Evolutionary conservation across 306 rosid genomes (phyloP), one percentile per base, ranked within the genome.

Genomic region (Macrotyloma uniflorum): DNA sequence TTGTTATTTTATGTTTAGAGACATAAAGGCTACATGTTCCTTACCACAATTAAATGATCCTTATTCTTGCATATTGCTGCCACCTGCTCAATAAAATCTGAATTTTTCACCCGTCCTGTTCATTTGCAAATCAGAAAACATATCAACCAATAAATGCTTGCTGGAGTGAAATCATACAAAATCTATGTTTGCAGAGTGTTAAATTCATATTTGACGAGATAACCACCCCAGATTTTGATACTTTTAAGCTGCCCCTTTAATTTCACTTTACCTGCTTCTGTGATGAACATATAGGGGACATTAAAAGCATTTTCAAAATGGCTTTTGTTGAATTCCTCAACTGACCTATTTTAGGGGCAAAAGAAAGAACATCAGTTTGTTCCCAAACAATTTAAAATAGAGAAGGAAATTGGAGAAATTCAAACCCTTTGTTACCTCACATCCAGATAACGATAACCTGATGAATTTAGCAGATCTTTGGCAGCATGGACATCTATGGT

Each of bases 241-340:
- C 30, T 14, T 4, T 12, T 33, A 38, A 16, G 19, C 6, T 5
- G 35, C 35, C 65, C 32, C 26, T 33, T 35, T 14, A 26, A 55
- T 22, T 42, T 57, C 15, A 79, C 9, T 33, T 32, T 49, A 82
- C 86, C 82, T 54, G 57, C 69, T 77, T 82, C 86, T n/a, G 76
- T 82, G 46, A 11, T 54, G 70, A 82, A 82, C 82, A 82, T 64
- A 35, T 82, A 82, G 12, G 86, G 79, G 22, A 82, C 65, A 65
- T 82, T 82, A 32, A 20, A 32, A 32, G 86, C 86, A 71, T 82
- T 82, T 58, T 77, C 79, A 64, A 77, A 70, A 72, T 82, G 86
- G 71, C 86, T 77, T 59, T 54, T 82, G 16, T 63, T 82, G 79
- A 70, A 82, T 71, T 82, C 86, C 65, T 82, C 82, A 38, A 71